Percentiles rank a stretch among this genome's conserved stretches.
phyloP scores from a whole-genome alignment of 1,139 yeast genomes.

The Sugiyamaella novakii region DNA sequence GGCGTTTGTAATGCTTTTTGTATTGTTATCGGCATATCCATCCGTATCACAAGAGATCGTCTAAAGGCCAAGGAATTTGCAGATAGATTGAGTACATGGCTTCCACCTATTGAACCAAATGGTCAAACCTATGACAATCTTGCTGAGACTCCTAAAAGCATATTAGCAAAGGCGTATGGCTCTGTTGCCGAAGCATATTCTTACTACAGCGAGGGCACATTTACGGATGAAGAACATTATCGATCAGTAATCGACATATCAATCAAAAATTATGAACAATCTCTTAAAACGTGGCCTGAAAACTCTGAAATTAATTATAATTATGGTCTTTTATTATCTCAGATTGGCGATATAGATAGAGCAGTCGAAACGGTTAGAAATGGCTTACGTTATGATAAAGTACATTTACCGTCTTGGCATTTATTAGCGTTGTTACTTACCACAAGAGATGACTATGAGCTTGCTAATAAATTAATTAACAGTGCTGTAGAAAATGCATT shows the following conservation, averaged over 20 bases:
- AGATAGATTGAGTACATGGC: constrained; percentile 28
- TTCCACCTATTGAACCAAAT: constrained; percentile 1
- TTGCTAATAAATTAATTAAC: constrained; percentile 49
- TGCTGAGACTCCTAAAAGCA: constrained; percentile 14
- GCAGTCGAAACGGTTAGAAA: constrained; percentile 42
- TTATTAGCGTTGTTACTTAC: constrained; percentile 55
- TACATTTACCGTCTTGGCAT: constrained; percentile 54
- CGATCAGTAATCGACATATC: constrained; percentile 31
- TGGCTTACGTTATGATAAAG: constrained; percentile 46
- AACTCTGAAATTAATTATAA: constrained; percentile 32
- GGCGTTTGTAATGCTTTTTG: constrained; percentile 36
- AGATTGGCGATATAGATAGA: constrained; percentile 30
- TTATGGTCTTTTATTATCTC: constrained; percentile 38
- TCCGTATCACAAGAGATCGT: constrained; percentile 22
- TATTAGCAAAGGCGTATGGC: constrained; percentile 30
- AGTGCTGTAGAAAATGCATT: constrained; percentile 42
- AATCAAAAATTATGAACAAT: constrained; percentile 31
- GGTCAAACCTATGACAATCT: background rate
- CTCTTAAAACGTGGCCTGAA: constrained; percentile 29
- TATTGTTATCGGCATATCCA: constrained; percentile 29
- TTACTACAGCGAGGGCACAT: constrained; percentile 30
- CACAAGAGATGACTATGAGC: constrained; percentile 52
- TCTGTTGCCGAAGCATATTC: constrained; percentile 35
- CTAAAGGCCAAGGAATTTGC: constrained; percentile 33
- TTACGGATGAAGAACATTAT: constrained; percentile 28